These are phyloP conservation scores for Conringia planisiliqua DNA, from an alignment of 345 rosid species.

Conservation along the genomic window DNA sequence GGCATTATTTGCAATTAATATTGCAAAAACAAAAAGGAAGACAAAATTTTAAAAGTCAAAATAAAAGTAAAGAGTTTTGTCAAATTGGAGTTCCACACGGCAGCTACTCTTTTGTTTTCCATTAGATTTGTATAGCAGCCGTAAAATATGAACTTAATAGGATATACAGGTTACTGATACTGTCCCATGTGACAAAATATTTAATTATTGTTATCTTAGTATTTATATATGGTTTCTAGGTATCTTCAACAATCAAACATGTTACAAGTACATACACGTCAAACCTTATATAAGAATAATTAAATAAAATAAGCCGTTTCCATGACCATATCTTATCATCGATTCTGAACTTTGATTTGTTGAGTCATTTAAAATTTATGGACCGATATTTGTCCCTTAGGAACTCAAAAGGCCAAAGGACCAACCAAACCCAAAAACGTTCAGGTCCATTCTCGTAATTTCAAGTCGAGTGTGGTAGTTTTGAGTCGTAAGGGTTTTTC, in stretches of 20 bases:
- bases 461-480: conserved; percentile 8
- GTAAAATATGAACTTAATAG: conserved; percentile 23
- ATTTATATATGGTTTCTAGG: conserved; percentile 1
- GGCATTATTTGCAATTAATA: conserved; percentile 1
- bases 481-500: conserved; percentile 11
- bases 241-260: conserved; percentile 12
- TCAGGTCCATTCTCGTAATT: conserved; percentile 17
- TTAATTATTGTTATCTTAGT: background rate
- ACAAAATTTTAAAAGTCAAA: background rate
- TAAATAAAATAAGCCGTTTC: background rate
- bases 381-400: conserved; percentile 34
- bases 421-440: conserved; percentile 8
- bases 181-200: background rate
- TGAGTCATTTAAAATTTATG: background rate
- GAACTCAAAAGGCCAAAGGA: conserved; percentile 42
- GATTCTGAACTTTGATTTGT: background rate
- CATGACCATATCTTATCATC: conserved; percentile 4
- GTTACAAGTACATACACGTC: conserved; percentile 6
- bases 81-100: conserved; percentile 52
- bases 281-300: background rate
- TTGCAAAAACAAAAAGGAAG: background rate
- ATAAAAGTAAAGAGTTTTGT: conserved; percentile 17
- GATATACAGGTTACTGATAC: background rate
- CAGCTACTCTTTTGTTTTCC: conserved; percentile 33
- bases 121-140: conserved; percentile 20